A percentile compares a stretch with the other conserved stretches of the same genome.
These are phyloP conservation scores for Diplosphaera chodatii DNA, from an alignment of 139 green algal species.

Conservation along the genomic window DNA sequence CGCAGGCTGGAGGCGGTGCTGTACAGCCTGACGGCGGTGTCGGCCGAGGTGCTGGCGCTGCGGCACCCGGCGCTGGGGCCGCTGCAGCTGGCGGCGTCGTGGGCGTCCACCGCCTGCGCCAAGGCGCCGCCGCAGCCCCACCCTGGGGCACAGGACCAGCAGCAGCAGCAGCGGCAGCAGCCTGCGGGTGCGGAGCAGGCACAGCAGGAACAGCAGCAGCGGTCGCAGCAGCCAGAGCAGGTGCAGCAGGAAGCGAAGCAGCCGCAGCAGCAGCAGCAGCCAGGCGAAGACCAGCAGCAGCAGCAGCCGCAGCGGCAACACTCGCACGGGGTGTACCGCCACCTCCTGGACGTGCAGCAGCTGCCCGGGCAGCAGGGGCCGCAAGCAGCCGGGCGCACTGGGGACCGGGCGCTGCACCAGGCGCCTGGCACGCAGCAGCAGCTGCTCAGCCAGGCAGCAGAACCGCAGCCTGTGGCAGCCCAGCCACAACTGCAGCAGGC, in stretches of 20 bases:
- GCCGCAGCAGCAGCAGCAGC: constrained; percentile 9
- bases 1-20: constrained; percentile 49
- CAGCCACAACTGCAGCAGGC: no score
- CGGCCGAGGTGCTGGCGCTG: constrained; percentile 41
- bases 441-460: no score
- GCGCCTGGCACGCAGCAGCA: no score
- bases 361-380: no score
- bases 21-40: constrained; percentile 48
- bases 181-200: neutral
- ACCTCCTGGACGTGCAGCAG: no score
- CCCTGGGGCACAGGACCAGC: constrained; percentile 3
- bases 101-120: constrained; percentile 32
- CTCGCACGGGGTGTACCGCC: neutral
- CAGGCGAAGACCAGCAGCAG: constrained; percentile 7
- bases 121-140: constrained; percentile 1
- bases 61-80: constrained; percentile 26
- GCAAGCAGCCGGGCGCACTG: no score
- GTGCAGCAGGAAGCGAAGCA: constrained; percentile 5
- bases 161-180: constrained; percentile 6
- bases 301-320: constrained; percentile 2
- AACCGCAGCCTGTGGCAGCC: no score
- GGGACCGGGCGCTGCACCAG: no score
- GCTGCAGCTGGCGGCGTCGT: constrained; percentile 28
- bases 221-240: neutral
- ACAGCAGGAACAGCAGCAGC: neutral